phyloP scores from a whole-genome alignment of 2,329 filamentous ascomycete species.

The Fonsecaea nubica region DNA sequence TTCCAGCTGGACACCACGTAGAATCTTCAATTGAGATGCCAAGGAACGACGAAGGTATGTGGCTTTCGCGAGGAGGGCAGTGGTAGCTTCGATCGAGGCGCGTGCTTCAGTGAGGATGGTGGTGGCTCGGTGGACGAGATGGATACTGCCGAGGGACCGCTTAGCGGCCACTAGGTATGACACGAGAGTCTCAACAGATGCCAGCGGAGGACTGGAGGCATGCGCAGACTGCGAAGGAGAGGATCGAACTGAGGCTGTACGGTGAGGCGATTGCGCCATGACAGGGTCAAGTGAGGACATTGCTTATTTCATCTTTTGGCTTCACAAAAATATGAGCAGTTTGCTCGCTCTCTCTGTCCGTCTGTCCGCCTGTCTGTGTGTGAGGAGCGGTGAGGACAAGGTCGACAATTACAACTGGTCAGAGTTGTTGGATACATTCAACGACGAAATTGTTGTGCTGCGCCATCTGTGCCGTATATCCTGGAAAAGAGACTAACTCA shows the following conservation, averaged over 20 bases:
- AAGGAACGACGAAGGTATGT: conserved; percentile 71
- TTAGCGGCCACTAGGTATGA: conserved; percentile 86
- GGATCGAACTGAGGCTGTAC: conserved; percentile 22
- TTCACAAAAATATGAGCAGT: not conserved
- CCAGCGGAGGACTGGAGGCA: conserved; percentile 21
- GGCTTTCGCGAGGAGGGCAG: conserved; percentile 73
- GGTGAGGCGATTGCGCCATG: conserved; percentile 38
- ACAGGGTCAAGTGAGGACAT: conserved; percentile 29
- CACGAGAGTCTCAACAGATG: conserved; percentile 74
- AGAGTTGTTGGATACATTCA: not conserved
- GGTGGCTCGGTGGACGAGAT: conserved; percentile 82
- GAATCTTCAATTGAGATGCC: conserved; percentile 53
- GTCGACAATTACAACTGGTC: not conserved
- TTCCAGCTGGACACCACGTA: conserved; percentile 53
- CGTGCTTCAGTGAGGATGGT: conserved; percentile 81
- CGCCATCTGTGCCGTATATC: not conserved
- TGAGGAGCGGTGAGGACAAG: not conserved
- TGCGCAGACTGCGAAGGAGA: conserved; percentile 32
- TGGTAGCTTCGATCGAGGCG: conserved; percentile 76
- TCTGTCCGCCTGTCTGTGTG: not conserved
- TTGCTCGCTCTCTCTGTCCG: not conserved
- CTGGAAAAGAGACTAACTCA: not conserved
- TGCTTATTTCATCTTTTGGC: conserved; percentile 10
- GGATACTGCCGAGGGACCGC: conserved; percentile 82
- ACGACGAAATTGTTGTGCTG: not conserved